Percentiles rank a stretch among this genome's conserved stretches.
Evolutionary conservation across 2,329 filamentous ascomycete species (phyloP).

Genomic region (Cladosporium austrohemisphaericum): DNA sequence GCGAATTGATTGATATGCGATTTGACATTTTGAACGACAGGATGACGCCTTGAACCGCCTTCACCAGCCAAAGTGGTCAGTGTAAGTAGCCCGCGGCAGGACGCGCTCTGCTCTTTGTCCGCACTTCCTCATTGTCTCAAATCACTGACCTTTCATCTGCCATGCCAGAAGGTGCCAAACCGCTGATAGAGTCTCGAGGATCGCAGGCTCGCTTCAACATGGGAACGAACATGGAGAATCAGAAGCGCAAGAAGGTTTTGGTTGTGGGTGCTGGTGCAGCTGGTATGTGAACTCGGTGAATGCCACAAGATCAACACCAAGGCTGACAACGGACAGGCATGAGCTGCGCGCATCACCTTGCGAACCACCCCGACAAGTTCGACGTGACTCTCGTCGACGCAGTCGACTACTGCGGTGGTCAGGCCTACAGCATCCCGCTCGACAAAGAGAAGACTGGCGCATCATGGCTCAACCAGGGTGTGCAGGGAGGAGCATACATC

Average conservation of each 20-base stretch:
- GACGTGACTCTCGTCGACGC: conserved; percentile 61
- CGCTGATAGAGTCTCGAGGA: conserved; percentile 26
- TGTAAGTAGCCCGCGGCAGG: conserved; percentile 4
- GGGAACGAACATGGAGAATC: conserved; percentile 33
- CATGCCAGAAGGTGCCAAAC: conserved; percentile 26
- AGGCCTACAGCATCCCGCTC: conserved; percentile 56
- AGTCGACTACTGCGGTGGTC: conserved; percentile 57
- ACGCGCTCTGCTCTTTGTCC: neutral
- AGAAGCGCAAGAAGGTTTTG: conserved; percentile 49
- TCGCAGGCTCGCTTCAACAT: conserved; percentile 36
- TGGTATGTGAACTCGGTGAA: conserved; percentile 46
- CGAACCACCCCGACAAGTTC: conserved; percentile 63
- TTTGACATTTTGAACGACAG: neutral
- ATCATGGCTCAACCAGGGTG: conserved; percentile 59
- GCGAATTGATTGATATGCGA: conserved; percentile 1
- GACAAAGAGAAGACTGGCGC: conserved; percentile 56
- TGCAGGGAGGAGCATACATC: conserved; percentile 62
- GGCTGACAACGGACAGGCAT: conserved; percentile 41
- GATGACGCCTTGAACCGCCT: conserved; percentile 9
- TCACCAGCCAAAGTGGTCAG: conserved; percentile 2
- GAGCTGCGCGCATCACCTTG: conserved; percentile 65
- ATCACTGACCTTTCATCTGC: conserved; percentile 11
- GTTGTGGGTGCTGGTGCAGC: conserved; percentile 62
- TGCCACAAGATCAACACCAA: neutral
- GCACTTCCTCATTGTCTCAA: neutral